Percentiles rank a stretch among this genome's conserved stretches.
These are phyloP conservation scores for Miscanthus sacchariflorus DNA, from an alignment of 202 grass and related monocot species.

Conservation along the genomic window DNA sequence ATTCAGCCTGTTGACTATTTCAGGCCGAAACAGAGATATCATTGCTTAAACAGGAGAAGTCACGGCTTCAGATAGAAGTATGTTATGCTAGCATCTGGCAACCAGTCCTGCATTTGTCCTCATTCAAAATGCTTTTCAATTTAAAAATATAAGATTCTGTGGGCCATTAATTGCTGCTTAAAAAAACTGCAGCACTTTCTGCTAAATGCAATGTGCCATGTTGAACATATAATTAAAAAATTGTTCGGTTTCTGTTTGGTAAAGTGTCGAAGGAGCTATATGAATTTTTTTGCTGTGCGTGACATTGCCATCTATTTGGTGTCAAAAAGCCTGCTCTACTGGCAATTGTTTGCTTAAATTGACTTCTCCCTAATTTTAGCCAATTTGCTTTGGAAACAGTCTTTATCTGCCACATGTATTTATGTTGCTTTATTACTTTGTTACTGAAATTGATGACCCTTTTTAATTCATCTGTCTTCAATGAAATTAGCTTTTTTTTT, in stretches of 20 bases:
- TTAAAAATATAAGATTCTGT: background rate
- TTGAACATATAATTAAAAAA: background rate
- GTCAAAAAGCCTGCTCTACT: background rate
- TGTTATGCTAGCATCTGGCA: slow-evolving; percentile 35
- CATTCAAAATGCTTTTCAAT: slow-evolving; percentile 11
- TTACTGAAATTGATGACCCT: too few relatives aligned
- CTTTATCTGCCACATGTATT: too few relatives aligned
- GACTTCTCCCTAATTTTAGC: background rate
- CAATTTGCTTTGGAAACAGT: background rate
- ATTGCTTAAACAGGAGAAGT: slow-evolving; percentile 93
- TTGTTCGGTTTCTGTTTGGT: background rate
- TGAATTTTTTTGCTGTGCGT: background rate
- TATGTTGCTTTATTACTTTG: too few relatives aligned
- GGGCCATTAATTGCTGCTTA: background rate
- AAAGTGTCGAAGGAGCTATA: background rate
- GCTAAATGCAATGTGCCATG: slow-evolving; percentile 6
- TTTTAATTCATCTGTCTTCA: background rate
- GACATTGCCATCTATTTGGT: background rate
- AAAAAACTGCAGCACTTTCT: background rate
- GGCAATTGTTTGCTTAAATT: slow-evolving; percentile 3
- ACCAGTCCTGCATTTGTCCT: slow-evolving; percentile 10
- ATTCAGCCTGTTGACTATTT: slow-evolving; percentile 46
- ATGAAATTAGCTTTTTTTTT: background rate
- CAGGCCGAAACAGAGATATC: slow-evolving; percentile 97
- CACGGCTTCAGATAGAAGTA: slow-evolving; percentile 88